phyloP scores from a whole-genome alignment of 116 monocot genomes.

The Zostera marina region DNA sequence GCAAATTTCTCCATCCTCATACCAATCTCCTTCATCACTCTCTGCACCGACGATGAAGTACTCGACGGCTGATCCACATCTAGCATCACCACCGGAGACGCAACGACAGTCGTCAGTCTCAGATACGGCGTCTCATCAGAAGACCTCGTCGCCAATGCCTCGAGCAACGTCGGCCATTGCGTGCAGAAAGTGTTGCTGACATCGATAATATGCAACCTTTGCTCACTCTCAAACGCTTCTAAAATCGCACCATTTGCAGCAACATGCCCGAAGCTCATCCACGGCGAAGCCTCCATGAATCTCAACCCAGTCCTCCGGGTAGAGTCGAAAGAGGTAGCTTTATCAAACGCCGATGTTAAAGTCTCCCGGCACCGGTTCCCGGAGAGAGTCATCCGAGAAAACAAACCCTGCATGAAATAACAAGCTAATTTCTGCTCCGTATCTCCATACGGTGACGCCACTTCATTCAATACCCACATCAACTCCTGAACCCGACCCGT shows the following conservation, averaged over 20 bases:
- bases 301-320: conserved; percentile 29
- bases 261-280: conserved; percentile 48
- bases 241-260: conserved; percentile 41
- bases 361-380: conserved; percentile 19
- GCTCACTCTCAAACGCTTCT: conserved; percentile 36
- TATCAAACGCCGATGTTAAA: conserved; percentile 10
- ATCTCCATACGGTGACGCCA: conserved; percentile 48
- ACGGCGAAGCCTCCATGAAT: conserved; percentile 47
- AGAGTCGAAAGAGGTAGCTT: conserved; percentile 24
- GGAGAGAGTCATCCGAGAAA: conserved; percentile 23
- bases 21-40: conserved; percentile 35
- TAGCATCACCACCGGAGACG: background rate
- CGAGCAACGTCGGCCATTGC: conserved; percentile 46
- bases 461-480: conserved; percentile 48
- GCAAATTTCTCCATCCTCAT: conserved; percentile 44
- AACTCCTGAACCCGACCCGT: conserved; percentile 22
- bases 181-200: conserved; percentile 54
- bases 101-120: conserved; percentile 24
- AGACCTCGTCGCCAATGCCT: conserved; percentile 30
- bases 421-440: conserved; percentile 33
- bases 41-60: background rate
- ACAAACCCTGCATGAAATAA: conserved; percentile 38
- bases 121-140: conserved; percentile 30
- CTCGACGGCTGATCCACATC: too few relatives aligned
- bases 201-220: conserved; percentile 42